Percentiles rank a stretch among this genome's conserved stretches.
phyloP scores from a whole-genome alignment of 129 eudicot genomes.

The Centella asiatica region DNA sequence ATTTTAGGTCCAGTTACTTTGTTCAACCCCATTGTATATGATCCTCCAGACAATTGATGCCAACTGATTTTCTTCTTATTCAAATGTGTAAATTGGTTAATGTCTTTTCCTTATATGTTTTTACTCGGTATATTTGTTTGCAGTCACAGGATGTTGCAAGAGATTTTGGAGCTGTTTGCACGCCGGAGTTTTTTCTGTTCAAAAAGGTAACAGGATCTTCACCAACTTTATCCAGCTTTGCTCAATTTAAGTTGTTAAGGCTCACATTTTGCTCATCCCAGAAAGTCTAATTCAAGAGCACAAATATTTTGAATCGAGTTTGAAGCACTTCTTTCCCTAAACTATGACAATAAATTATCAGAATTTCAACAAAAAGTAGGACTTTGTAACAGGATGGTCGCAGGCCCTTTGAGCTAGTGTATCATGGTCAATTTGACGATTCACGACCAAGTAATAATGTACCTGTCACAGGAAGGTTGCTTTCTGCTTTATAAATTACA shows the following conservation, averaged over 20 bases:
- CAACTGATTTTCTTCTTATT: background rate
- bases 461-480: conserved; percentile 78
- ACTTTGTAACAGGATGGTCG: conserved; percentile 74
- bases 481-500: conserved; percentile 4
- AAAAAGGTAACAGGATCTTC: conserved; percentile 55
- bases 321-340: conserved; percentile 1
- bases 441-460: conserved; percentile 83
- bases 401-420: conserved; percentile 91
- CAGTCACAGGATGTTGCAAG: conserved; percentile 98
- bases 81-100: background rate
- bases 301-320: background rate
- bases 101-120: background rate
- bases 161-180: conserved; percentile 92
- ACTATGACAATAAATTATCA: background rate
- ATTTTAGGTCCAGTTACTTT: background rate
- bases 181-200: conserved; percentile 84
- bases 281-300: background rate
- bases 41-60: conserved; percentile 6
- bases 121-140: conserved; percentile 16
- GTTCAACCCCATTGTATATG: background rate
- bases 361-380: background rate
- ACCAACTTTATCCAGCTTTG: background rate
- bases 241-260: background rate
- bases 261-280: background rate
- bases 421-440: conserved; percentile 98